Evolutionary conservation across 2,329 filamentous ascomycete species (phyloP).

Genomic region (Colletotrichum magnum): DNA sequence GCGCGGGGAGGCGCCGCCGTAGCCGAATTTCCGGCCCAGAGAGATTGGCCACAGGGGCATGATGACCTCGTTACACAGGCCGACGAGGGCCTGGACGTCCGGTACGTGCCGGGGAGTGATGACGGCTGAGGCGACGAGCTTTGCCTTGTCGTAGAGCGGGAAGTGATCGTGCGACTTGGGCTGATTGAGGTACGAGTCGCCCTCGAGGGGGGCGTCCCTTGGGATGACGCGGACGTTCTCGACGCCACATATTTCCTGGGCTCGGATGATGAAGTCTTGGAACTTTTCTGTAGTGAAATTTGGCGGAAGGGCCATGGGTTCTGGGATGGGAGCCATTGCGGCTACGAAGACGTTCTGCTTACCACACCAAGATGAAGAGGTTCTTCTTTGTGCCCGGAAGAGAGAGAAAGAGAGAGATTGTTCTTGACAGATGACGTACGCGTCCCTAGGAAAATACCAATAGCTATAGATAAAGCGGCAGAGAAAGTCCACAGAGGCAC

Average conservation of each 20-base stretch:
- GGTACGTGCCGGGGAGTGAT: constrained; percentile 50
- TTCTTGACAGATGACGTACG: too few relatives aligned
- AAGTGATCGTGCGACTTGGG: constrained; percentile 53
- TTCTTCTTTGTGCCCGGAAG: too few relatives aligned
- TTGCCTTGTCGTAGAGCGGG: constrained; percentile 56
- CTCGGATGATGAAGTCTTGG: constrained; percentile 42
- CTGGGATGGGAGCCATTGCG: constrained; percentile 23
- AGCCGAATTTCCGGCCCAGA: constrained; percentile 57
- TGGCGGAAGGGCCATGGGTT: constrained; percentile 33
- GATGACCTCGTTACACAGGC: constrained; percentile 50
- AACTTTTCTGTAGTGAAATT: constrained; percentile 41
- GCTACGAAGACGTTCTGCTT: neutral
- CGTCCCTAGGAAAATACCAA: too few relatives aligned
- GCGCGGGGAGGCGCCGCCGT: constrained; percentile 59
- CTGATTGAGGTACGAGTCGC: constrained; percentile 42
- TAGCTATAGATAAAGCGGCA: too few relatives aligned
- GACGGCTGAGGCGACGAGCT: constrained; percentile 58
- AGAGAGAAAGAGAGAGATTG: too few relatives aligned
- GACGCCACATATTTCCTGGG: constrained; percentile 43
- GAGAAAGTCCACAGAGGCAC: too few relatives aligned
- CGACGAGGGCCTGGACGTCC: constrained; percentile 61
- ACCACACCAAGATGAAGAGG: too few relatives aligned
- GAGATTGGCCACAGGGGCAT: constrained; percentile 56
- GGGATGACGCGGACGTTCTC: constrained; percentile 44
- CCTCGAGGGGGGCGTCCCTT: constrained; percentile 35